Evolutionary conservation across 306 rosid species (phyloP), one percentile per base, ranked within the genome.

Genomic region (Rosa lucieae): DNA sequence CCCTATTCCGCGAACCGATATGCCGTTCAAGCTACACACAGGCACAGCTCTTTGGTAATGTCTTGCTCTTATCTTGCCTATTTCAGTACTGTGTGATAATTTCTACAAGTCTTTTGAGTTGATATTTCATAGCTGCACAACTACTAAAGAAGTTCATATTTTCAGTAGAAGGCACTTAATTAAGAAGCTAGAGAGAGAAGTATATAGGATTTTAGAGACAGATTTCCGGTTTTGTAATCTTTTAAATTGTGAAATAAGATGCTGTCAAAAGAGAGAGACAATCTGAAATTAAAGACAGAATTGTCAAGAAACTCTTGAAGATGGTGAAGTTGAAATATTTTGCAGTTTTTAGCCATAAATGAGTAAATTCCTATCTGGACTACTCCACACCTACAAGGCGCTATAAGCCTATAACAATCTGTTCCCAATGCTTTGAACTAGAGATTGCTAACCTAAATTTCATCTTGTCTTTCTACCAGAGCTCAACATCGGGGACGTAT

Each of bases 401-500:
- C 15, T 32, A 32, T 32, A 40, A 20, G 26, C 26, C 26, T 23
- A 23, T 26, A 26, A 26, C 15, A 42, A 42, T 10, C 21, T 37
- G 20, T 49, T 69, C 14, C 5, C 8, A 21, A 42, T 68, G 51
- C 17, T 68, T 20, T 12, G 39, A 70, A 70, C 52, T 26, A 47
- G 6, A 26, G 59, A 26, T 29, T 3, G 39, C 15, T 14, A 15
- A 48, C 43, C 21, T 29, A 29, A 10, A 17, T 47, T 15, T 32
- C 46, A 79, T 18, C 53, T 37, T 56, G 35, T 29, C 39, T 18
- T 77, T 72, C 48, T 43, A 51, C 58, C 82, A 92, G 97, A 85
- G 83, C 84, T 92, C 15, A 78, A 83, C 51, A 58, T 44, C 7
- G 92, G 89, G 83, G 85, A 92, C 66, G 84, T 85, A n/a, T 86